These are phyloP conservation scores for Backusella liffmaniae DNA, from an alignment of 192 early-diverging fungal genomes.

Conservation along the genomic window DNA sequence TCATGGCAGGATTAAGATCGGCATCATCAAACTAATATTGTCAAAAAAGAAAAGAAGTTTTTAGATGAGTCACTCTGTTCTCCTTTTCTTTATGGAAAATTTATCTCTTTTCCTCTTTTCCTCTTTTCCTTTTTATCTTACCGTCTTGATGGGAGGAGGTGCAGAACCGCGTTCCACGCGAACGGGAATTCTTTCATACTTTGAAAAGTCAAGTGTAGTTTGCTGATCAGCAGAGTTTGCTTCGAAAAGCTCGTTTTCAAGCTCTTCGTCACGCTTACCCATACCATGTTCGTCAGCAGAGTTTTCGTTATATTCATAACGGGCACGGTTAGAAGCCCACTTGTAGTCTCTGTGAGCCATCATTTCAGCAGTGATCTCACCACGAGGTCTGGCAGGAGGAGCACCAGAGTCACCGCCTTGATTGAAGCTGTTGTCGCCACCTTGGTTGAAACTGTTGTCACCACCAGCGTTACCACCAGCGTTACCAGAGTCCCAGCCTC, in stretches of 20 bases:
- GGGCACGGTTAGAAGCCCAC: conserved; percentile 48
- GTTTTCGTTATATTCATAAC: conserved; percentile 56
- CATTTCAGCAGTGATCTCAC: not conserved
- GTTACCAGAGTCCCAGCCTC: not conserved
- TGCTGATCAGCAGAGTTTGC: conserved; percentile 50
- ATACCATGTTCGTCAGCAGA: conserved; percentile 53
- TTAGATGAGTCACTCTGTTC: not conserved
- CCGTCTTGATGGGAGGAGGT: conserved; percentile 51
- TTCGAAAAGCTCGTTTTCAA: conserved; percentile 70
- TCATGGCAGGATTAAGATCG: conserved; percentile 59
- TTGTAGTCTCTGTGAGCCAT: conserved; percentile 21
- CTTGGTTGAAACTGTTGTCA: no score
- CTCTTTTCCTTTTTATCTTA: conserved; percentile 9
- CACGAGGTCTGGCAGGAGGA: conserved; percentile 7
- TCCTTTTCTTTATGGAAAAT: not conserved
- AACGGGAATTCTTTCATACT: conserved; percentile 73
- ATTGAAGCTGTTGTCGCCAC: not conserved
- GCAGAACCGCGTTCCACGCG: conserved; percentile 57
- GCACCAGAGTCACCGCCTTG: not conserved
- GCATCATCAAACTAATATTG: conserved; percentile 57
- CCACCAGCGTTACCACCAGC: not conserved
- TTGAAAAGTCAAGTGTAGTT: conserved; percentile 76
- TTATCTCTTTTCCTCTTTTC: no score
- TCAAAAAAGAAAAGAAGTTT: not conserved
- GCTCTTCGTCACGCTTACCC: conserved; percentile 52